These are phyloP conservation scores for Diplodia mutila DNA, from an alignment of 2,329 filamentous ascomycete genomes.

Conservation along the genomic window DNA sequence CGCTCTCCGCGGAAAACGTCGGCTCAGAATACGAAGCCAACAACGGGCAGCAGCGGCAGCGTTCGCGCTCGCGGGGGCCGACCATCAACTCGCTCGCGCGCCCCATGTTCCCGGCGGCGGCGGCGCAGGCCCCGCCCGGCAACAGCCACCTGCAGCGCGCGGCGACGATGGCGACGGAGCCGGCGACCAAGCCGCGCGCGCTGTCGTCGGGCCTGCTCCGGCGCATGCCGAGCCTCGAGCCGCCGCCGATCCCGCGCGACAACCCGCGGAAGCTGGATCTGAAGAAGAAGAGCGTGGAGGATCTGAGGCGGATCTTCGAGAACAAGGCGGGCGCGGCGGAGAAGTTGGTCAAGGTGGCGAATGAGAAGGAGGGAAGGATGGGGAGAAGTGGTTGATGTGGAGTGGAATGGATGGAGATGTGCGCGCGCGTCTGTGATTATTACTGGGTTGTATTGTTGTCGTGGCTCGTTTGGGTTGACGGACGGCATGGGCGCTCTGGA, in stretches of 20 bases:
- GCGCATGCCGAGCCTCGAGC: slow-evolving; percentile 52
- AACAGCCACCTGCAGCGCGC: slow-evolving; percentile 34
- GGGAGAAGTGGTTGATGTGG: neutral
- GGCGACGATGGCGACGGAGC: slow-evolving; percentile 27
- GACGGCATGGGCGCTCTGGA: too few species aligned
- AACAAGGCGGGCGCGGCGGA: slow-evolving; percentile 49
- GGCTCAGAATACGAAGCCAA: slow-evolving; percentile 11
- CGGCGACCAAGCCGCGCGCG: slow-evolving; percentile 36
- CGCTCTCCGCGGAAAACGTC: neutral
- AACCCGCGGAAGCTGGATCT: slow-evolving; percentile 43
- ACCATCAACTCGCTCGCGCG: slow-evolving; percentile 44
- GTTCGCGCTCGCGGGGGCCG: slow-evolving; percentile 34
- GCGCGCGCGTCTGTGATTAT: too few species aligned
- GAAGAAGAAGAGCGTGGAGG: slow-evolving; percentile 52
- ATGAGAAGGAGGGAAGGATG: neutral
- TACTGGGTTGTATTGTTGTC: neutral
- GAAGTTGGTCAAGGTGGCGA: slow-evolving; percentile 35
- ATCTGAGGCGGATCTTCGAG: slow-evolving; percentile 53
- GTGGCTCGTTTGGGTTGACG: neutral
- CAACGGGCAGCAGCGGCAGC: neutral
- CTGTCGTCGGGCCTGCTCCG: slow-evolving; percentile 50
- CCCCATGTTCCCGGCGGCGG: slow-evolving; percentile 39
- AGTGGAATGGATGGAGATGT: neutral
- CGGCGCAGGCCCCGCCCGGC: neutral
- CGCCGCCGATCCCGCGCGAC: slow-evolving; percentile 29